These are phyloP conservation scores for Cystofilobasidium ferigula DNA, from an alignment of 768 basidiomycete genomes.

Conservation along the genomic window DNA sequence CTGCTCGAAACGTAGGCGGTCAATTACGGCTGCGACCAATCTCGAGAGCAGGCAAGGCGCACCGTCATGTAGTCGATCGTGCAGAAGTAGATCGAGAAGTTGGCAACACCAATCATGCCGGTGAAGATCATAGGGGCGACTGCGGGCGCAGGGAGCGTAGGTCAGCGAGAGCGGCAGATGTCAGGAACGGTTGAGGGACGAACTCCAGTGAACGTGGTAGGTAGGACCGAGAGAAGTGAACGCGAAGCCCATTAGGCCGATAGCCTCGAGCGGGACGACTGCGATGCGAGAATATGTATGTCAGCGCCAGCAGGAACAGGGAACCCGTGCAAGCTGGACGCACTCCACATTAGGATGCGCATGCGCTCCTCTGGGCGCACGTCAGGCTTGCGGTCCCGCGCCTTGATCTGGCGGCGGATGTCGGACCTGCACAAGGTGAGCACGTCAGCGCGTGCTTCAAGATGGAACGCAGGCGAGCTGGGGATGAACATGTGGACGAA, in stretches of 20 bases:
- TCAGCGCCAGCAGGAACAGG: no score
- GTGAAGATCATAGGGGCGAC: neutral
- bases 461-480: no score
- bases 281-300: no score
- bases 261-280: slow-evolving; percentile 12
- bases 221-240: slow-evolving; percentile 29
- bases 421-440: slow-evolving; percentile 25
- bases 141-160: no score
- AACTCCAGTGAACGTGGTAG: slow-evolving; percentile 15
- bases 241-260: slow-evolving; percentile 25
- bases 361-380: slow-evolving; percentile 32
- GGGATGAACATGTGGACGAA: slow-evolving; percentile 24
- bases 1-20: no score
- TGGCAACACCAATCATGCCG: neutral
- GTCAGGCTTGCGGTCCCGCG: slow-evolving; percentile 27
- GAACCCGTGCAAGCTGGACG: no score
- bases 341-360: slow-evolving; percentile 23
- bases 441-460: no score
- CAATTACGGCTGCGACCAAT: no score
- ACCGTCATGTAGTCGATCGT: neutral
- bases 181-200: no score
- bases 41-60: no score
- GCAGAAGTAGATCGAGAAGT: neutral
- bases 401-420: slow-evolving; percentile 28
- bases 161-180: no score